phyloP scores from a whole-genome alignment of 1,139 yeast genomes.

The Saccharomyces hybrid region DNA sequence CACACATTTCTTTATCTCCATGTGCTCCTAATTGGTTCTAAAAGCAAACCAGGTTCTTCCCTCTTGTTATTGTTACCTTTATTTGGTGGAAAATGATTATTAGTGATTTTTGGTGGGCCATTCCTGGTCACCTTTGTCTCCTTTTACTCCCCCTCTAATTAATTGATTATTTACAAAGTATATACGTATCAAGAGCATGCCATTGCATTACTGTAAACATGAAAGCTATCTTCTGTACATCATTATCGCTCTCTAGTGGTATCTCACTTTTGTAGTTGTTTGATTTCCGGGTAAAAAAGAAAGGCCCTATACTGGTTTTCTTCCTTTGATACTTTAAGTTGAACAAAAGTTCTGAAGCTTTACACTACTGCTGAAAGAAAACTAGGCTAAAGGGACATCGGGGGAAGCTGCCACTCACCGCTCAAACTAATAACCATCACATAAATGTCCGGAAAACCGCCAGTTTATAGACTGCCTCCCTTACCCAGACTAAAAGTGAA shows the following conservation, averaged over 20 bases:
- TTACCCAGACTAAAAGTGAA: constrained; percentile 69
- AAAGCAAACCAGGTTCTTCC: background rate
- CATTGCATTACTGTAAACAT: background rate
- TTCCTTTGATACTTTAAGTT: background rate
- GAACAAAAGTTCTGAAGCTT: background rate
- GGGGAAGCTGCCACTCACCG: too few relatives aligned
- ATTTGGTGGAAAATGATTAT: background rate
- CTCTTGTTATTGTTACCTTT: background rate
- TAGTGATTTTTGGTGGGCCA: background rate
- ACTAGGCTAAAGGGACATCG: too few relatives aligned
- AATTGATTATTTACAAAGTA: background rate
- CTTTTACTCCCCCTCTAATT: background rate
- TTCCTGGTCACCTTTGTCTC: background rate
- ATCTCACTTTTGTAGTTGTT: too few relatives aligned
- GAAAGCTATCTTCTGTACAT: too few relatives aligned
- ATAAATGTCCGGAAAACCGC: constrained; percentile 26
- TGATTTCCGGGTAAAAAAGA: background rate
- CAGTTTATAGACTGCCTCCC: constrained; percentile 51
- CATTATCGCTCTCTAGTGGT: too few relatives aligned
- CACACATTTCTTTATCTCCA: background rate
- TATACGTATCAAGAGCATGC: background rate
- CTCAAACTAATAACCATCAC: too few relatives aligned
- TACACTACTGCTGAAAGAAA: background rate
- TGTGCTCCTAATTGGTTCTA: background rate
- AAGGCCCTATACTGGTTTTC: too few relatives aligned